A percentile compares a stretch with the other conserved stretches of the same genome.
Conservation (phyloP, 257 asterid genomes). For the Scutellaria baicalensis region DNA sequence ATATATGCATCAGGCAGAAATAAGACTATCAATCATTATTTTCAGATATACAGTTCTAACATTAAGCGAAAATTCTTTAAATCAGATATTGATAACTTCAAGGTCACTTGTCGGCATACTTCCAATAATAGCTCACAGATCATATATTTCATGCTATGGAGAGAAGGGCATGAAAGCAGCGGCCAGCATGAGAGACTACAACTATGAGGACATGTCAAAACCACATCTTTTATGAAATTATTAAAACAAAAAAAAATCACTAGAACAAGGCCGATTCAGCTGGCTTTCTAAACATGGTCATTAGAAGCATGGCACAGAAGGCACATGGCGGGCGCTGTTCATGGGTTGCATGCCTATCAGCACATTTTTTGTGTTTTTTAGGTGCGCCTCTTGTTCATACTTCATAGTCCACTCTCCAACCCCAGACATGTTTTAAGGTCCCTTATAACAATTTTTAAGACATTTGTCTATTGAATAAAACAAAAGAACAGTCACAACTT, state of each 20-base stretch:
- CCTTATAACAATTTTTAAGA: too few relatives aligned
- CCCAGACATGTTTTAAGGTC: too few relatives aligned
- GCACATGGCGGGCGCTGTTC: too few relatives aligned
- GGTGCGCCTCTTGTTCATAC: too few relatives aligned
- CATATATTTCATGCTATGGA: background rate
- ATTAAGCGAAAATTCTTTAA: background rate
- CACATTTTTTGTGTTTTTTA: too few relatives aligned
- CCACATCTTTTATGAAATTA: background rate
- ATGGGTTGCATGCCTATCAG: too few relatives aligned
- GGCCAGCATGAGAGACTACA: background rate
- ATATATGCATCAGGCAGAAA: conserved; percentile 11
- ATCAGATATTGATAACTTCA: background rate
- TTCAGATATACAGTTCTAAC: background rate
- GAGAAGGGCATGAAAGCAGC: background rate
- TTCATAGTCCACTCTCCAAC: too few relatives aligned
- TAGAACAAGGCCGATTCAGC: background rate
- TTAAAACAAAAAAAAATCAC: background rate
- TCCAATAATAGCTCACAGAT: conserved; percentile 5
- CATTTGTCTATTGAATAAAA: too few relatives aligned
- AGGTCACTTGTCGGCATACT: background rate
- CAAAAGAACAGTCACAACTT: too few relatives aligned
- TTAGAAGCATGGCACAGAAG: too few relatives aligned
- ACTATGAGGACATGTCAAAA: background rate
- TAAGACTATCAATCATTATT: conserved; percentile 15
- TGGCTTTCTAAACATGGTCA: background rate